Conservation (phyloP, 2,329 filamentous ascomycete genomes). For the Drechslerella dactyloides region DNA sequence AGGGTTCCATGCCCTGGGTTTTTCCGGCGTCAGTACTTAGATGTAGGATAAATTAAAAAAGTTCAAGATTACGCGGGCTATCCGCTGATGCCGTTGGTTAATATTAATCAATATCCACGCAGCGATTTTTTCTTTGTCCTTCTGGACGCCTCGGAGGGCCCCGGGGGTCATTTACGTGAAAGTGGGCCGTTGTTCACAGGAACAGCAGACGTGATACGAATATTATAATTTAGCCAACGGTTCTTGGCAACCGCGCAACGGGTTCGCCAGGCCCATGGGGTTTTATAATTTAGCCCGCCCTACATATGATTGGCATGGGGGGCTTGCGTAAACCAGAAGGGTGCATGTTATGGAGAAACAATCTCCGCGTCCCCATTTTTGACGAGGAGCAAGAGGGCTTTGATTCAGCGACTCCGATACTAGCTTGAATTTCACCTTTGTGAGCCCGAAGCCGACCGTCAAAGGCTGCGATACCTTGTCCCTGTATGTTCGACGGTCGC, state of each 20-base stretch:
- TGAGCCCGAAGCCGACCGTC: slow-evolving; percentile 5
- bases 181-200: slow-evolving; percentile 6
- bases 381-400: background rate
- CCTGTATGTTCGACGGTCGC: background rate
- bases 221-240: slow-evolving; percentile 31
- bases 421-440: no score
- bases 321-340: background rate
- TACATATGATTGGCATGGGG: background rate
- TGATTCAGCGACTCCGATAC: no score
- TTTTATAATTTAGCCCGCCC: slow-evolving; percentile 41
- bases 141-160: slow-evolving; percentile 3
- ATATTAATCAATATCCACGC: background rate
- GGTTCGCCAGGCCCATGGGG: slow-evolving; percentile 7
- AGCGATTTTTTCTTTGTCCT: slow-evolving; percentile 6
- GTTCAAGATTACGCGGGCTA: slow-evolving; percentile 21
- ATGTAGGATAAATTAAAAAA: slow-evolving; percentile 41
- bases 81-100: slow-evolving; percentile 3
- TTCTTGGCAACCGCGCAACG: slow-evolving; percentile 9
- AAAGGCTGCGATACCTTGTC: background rate
- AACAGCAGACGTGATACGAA: background rate
- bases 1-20: slow-evolving; percentile 28
- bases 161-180: slow-evolving; percentile 21
- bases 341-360: slow-evolving; percentile 41
- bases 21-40: slow-evolving; percentile 39
- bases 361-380: slow-evolving; percentile 27